Evolutionary conservation across 2,329 filamentous ascomycete genomes (phyloP), one percentile per base, ranked within the genome.

Genomic region (Stromatinia cepivora): DNA sequence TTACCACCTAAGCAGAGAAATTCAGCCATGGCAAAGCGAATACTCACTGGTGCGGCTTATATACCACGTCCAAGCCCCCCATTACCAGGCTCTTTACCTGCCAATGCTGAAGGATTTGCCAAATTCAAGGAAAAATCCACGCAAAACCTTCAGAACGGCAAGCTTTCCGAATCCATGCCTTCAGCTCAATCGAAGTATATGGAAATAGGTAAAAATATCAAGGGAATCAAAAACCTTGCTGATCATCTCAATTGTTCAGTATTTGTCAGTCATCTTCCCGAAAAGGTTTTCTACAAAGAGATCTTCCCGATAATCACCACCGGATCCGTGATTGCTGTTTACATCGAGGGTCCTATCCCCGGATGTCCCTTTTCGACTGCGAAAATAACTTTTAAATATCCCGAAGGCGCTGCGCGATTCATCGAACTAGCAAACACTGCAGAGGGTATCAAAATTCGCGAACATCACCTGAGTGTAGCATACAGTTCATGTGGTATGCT

Each of bases 21-120:
- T 13, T 1, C 9, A 13, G 8, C 7, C 3, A 4, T 7, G 4
- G 9, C 5, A 13, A 34, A 28, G n/a, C 17, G 1, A 46, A n/a
- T 17, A 8, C n/a, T 22, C 5, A 61, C 58, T 34, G 28, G 42
- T 6, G 9, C 20, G 7, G 17, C 28, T 13, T 48, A 48, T 8
- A 2, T 5, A 17, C 25, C 11, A 15, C 10, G 0, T n/a, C 4
- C 0, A 31, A 28, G 28, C 8, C 4, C 10, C 22, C 11, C 17
- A 15, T 5, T n/a, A 13, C 42, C 25, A 48, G 28, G 0, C 20
- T 39, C 36, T 11, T 9, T 36, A 4, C 20, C 1, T 17, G 2
- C 20, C 3, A 4, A 0, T 11, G 3, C 11, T 3, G 22, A 39
- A 39, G 36, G 10, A 39, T 39, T 39, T 39, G 36, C 9, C 6